Conservation (phyloP, 495 filamentous ascomycete species). For the Neurospora sp. region DNA sequence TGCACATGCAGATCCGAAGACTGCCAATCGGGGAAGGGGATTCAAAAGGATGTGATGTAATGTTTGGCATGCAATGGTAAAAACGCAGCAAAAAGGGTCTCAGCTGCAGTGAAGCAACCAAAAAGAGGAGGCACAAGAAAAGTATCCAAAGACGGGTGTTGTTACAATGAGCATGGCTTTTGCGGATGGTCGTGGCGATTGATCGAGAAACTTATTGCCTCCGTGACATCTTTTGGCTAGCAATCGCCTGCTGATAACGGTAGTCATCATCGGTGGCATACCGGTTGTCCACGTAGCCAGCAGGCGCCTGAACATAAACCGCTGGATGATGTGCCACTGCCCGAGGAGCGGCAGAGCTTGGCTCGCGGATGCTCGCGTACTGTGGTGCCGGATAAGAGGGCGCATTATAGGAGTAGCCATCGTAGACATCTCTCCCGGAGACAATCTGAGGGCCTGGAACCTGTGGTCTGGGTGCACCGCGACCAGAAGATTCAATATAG, state of each 20-base stretch:
- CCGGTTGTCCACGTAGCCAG: constrained; percentile 3
- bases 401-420: constrained; percentile 6
- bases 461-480: constrained; percentile 16
- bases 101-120: constrained; percentile 1
- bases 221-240: background rate
- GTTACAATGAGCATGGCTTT: background rate
- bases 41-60: background rate
- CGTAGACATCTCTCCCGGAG: constrained; percentile 7
- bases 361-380: constrained; percentile 15
- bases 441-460: constrained; percentile 4
- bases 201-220: background rate
- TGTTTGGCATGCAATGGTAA: background rate
- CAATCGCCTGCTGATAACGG: constrained; percentile 4
- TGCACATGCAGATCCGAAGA: background rate
- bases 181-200: background rate
- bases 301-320: constrained; percentile 11
- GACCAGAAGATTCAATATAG: constrained; percentile 29
- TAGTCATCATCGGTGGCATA: constrained; percentile 12
- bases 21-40: background rate
- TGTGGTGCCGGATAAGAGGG: constrained; percentile 7
- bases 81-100: background rate
- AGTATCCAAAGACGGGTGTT: background rate
- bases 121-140: background rate
- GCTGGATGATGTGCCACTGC: constrained; percentile 13
- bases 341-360: constrained; percentile 5